These are phyloP conservation scores for Cyclotella baltica DNA, from an alignment of 108 stramenopile genomes.

Conservation along the genomic window DNA sequence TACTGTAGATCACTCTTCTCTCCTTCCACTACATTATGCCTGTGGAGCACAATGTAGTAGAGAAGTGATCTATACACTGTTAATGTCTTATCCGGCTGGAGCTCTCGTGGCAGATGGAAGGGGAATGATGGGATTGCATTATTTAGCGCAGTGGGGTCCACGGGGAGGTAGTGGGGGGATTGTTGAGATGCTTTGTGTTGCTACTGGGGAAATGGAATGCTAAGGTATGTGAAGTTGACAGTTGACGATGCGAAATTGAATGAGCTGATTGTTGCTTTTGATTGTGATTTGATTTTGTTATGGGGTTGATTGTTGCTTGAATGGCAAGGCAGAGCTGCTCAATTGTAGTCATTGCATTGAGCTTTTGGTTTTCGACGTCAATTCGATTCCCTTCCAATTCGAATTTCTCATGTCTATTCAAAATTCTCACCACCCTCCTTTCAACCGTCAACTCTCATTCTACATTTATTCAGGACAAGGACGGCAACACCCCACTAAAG, in stretches of 20 bases:
- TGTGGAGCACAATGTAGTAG: constrained; percentile 76
- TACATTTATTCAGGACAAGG: constrained; percentile 68
- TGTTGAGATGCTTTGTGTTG: constrained; percentile 81
- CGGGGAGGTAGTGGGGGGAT: no score
- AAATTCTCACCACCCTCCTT: no score
- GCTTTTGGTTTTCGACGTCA: no score
- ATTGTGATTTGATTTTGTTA: no score
- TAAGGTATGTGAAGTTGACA: constrained; percentile 5
- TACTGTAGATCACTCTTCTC: constrained; percentile 81
- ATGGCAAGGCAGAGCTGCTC: no score
- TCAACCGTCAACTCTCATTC: background rate
- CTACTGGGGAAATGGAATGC: constrained; percentile 62
- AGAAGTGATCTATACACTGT: constrained; percentile 73
- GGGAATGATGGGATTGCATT: constrained; percentile 88
- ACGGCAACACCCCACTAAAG: constrained; percentile 77
- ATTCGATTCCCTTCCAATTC: no score
- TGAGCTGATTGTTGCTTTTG: no score
- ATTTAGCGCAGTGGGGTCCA: constrained; percentile 86
- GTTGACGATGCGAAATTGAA: no score
- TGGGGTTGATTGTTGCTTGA: no score
- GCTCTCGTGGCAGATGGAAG: constrained; percentile 70
- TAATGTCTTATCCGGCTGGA: constrained; percentile 73
- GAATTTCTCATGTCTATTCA: no score
- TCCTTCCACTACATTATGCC: constrained; percentile 86
- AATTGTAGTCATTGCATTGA: no score